These are phyloP conservation scores for Aspergillus jensenii DNA, from an alignment of 2,329 filamentous ascomycete species.

Conservation along the genomic window DNA sequence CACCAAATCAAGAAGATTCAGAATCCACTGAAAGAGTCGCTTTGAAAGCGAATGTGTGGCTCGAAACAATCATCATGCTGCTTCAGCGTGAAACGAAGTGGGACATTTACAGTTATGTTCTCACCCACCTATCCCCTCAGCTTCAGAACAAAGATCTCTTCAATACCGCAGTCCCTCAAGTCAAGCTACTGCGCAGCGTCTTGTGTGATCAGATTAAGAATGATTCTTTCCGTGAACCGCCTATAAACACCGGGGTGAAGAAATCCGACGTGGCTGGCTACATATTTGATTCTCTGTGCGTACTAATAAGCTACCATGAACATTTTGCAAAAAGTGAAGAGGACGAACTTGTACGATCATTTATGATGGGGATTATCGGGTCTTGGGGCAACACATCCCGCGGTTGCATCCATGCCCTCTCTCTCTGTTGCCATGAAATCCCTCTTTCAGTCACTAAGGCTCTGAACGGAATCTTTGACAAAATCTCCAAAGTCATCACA, in stretches of 20 bases:
- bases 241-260: constrained; percentile 72
- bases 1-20: constrained; percentile 28
- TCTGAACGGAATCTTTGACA: constrained; percentile 80
- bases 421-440: constrained; percentile 92
- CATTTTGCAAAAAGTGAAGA: constrained; percentile 81
- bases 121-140: constrained; percentile 83
- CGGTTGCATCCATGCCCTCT: constrained; percentile 90
- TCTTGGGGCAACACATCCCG: constrained; percentile 85
- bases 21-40: constrained; percentile 39
- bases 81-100: constrained; percentile 75
- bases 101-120: constrained; percentile 88
- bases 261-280: constrained; percentile 88
- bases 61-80: constrained; percentile 74
- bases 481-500: constrained; percentile 95
- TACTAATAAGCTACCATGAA: constrained; percentile 86
- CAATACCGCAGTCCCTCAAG: constrained; percentile 67
- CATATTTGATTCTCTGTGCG: constrained; percentile 81
- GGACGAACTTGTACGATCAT: constrained; percentile 83
- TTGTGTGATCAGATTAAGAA: constrained; percentile 81
- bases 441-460: constrained; percentile 83
- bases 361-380: constrained; percentile 75
- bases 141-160: constrained; percentile 89
- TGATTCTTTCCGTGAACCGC: constrained; percentile 78
- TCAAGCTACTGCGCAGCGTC: constrained; percentile 72
- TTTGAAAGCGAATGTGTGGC: constrained; percentile 66